These are phyloP conservation scores for Leucaena leucocephala DNA, from an alignment of 306 rosid genomes.

Conservation along the genomic window DNA sequence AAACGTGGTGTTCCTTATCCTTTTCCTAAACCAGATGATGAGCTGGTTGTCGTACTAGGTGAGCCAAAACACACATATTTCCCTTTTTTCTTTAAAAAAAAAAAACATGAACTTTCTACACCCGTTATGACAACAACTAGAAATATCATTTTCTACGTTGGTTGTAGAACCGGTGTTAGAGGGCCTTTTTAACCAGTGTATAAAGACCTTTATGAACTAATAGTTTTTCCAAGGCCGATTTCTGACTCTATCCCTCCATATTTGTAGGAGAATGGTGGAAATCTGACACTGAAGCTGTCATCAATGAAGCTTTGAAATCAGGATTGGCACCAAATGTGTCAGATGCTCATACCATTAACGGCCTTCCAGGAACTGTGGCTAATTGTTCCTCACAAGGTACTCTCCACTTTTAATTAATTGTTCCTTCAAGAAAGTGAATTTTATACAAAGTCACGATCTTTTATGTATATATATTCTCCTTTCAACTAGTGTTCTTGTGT, in stretches of 20 bases:
- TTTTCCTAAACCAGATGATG: constrained; percentile 71
- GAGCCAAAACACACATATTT: neutral
- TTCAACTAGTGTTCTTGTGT: neutral
- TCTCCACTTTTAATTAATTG: neutral
- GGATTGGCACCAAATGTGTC: constrained; percentile 82
- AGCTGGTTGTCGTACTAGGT: constrained; percentile 62
- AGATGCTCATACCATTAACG: constrained; percentile 83
- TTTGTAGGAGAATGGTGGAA: constrained; percentile 88
- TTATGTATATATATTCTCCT: too few relatives aligned
- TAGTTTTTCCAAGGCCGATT: too few relatives aligned
- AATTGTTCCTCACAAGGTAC: constrained; percentile 60
- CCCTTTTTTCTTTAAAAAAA: too few relatives aligned
- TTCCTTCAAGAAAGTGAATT: too few relatives aligned
- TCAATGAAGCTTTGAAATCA: constrained; percentile 67
- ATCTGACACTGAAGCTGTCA: constrained; percentile 76
- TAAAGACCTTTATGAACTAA: too few relatives aligned
- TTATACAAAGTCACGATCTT: too few relatives aligned
- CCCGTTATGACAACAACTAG: too few relatives aligned
- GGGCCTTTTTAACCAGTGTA: too few relatives aligned
- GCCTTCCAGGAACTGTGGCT: constrained; percentile 62
- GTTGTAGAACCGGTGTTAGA: too few relatives aligned
- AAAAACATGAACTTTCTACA: too few relatives aligned
- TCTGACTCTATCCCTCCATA: neutral
- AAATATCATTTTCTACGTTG: too few relatives aligned
- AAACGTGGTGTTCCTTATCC: constrained; percentile 82